Evolutionary conservation across 768 basidiomycete species (phyloP), one percentile per base, ranked within the genome.

Genomic region (Lactarius quietus): DNA sequence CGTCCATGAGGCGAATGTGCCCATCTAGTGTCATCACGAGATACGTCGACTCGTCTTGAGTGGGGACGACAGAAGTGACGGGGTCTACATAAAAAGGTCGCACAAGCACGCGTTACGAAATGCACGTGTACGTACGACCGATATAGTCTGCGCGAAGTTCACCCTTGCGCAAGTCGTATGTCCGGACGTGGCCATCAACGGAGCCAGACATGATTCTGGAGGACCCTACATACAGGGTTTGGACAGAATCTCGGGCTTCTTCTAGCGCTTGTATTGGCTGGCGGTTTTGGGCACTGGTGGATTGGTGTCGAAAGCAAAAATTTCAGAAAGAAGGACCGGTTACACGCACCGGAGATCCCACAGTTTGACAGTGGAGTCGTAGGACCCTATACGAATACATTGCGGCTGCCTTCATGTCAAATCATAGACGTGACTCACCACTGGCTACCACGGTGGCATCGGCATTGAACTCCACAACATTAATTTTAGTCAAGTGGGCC

Each of bases 101-200:
- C 31, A 36, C 61, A 31, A 18, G 41, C 5, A 26, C 48, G 33
- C 12, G 18, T 35, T 7, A 20, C 35, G 61, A 31, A 36, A 38
- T 17, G 54, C 8, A 26, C 39, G 39, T 43, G 28, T 17, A 84
- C 92, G 71, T 74, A 95, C 94, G 85, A 9, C 96, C 96, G 69
- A 98, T 84, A 72, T 86, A 94, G 75, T 99, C 97, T 52, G 90
- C 83, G 9, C 89, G 85, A 33, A 98, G 78, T 74, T 96, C 87
- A 28, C 97, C 97, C 79, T 90, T 93, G 59, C 97, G 89, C 36
- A 99, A 81, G 76, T 99, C 97, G 76, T 98, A 98, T 10, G 92
- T 93, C 23, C 97, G 86, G 52, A 96, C 86, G 73, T 89, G 83
- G 3, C 97, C 96, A 67, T 99, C 97, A 6, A 97, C 89, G 3